These are phyloP conservation scores for Ganoderma boninense DNA, from an alignment of 1,284 basidiomycete species.

Conservation along the genomic window DNA sequence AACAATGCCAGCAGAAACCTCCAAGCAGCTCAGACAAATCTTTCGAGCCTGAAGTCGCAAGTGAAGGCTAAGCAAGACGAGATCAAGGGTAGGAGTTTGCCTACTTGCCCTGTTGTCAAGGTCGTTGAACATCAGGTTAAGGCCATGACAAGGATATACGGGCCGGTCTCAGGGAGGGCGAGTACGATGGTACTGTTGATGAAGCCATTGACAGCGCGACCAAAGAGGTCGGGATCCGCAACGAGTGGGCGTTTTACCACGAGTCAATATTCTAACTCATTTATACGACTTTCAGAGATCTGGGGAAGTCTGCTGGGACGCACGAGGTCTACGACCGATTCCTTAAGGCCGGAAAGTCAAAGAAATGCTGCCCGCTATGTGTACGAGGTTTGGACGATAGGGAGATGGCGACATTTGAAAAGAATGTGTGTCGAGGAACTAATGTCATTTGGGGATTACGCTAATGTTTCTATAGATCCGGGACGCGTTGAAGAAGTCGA, in stretches of 20 bases:
- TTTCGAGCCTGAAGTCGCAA: constrained; percentile 66
- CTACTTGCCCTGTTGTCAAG: background rate
- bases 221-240: constrained; percentile 59
- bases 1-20: constrained; percentile 61
- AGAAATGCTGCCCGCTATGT: constrained; percentile 82
- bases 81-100: constrained; percentile 57
- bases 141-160: constrained; percentile 65
- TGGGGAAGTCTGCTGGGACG: constrained; percentile 47
- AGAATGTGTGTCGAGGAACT: constrained; percentile 58
- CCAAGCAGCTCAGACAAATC: constrained; percentile 68
- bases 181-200: constrained; percentile 48
- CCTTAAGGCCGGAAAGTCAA: constrained; percentile 65
- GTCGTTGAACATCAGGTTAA: constrained; percentile 36
- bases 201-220: constrained; percentile 66
- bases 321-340: constrained; percentile 71
- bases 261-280: background rate
- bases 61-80: constrained; percentile 73
- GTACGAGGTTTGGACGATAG: constrained; percentile 70
- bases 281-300: constrained; percentile 32
- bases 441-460: background rate
- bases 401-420: constrained; percentile 73
- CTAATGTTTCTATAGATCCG: constrained; percentile 52
- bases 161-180: constrained; percentile 51
- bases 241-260: constrained; percentile 53
- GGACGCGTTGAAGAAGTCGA: constrained; percentile 60